Evolutionary conservation across 495 filamentous ascomycete genomes (phyloP), one percentile per base, ranked within the genome.

Genomic region (Annulohypoxylon stygium): DNA sequence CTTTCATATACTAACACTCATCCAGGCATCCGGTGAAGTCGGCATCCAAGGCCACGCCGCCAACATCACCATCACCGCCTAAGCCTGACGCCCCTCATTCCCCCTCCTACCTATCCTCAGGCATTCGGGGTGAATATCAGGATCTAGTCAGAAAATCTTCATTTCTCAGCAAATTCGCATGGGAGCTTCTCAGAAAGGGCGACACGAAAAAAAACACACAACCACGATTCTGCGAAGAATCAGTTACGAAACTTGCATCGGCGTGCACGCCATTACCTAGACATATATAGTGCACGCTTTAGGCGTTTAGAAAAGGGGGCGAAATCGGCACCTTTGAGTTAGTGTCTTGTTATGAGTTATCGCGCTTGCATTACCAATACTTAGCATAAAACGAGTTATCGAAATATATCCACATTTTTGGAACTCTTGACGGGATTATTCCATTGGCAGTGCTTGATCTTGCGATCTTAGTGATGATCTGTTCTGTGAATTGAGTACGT

Each of bases 11-110:
- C 43, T 75, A 39, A 75, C 67, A 25, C 39, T 10, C 12, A 4
- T 12, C 20, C 33, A 78, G 76, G 76, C 76, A 34, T 76, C 73
- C 34, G 76, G 76, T 20, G 16, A 20, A 51, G 71, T 66, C 11
- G 3, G 25, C 20, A 23, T 78, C 55, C 76, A 69, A 33, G 26
- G 54, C 51, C 71, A 76, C 65, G 69, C 54, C 55, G 64, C 65
- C 30, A 76, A 66, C 47, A 74, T 78, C 58, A 63, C 65, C 30
- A 63, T 78, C 36, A 54, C 60, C 1, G 71, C 71, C 6, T 74
- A 63, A 64, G 11, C 11, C 14, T 4, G 30, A 30, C 30, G 3
- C 30, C 2, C 30, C 30, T 4, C 5, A 30, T 30, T 30, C 5
- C 5, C 30, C 3, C 30, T 30, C 30, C 30, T 30, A 30, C 30